These are phyloP conservation scores for Porcisia hertigi DNA, from an alignment of 208 protist genomes.

Conservation along the genomic window DNA sequence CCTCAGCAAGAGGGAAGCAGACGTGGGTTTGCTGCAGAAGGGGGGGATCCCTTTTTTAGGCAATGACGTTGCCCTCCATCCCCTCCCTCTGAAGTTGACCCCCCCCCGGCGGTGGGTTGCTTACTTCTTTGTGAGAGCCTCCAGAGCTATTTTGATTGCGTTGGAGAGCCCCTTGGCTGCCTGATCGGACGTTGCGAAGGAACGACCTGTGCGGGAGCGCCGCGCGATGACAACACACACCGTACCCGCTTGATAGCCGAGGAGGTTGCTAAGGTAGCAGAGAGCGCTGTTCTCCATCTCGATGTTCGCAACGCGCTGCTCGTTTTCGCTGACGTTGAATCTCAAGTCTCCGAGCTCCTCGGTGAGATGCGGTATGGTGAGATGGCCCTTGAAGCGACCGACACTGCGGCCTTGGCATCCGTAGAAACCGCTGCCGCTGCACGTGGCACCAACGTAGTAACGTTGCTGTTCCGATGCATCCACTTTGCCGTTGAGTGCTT, in stretches of 20 bases:
- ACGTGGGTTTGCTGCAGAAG: no score
- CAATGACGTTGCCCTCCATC: neutral
- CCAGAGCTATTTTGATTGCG: conserved; percentile 54
- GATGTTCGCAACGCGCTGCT: conserved; percentile 63
- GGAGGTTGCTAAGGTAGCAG: conserved; percentile 60
- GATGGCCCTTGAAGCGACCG: conserved; percentile 51
- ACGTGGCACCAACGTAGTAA: conserved; percentile 65
- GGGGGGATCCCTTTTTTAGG: neutral
- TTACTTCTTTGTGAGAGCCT: conserved; percentile 44
- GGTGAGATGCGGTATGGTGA: conserved; percentile 51
- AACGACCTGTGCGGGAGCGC: conserved; percentile 32
- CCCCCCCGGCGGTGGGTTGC: neutral
- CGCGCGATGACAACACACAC: conserved; percentile 66
- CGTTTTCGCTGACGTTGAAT: conserved; percentile 47
- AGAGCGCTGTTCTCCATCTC: conserved; percentile 81
- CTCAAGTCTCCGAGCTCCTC: conserved; percentile 52
- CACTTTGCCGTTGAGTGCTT: conserved; percentile 34
- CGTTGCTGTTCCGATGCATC: conserved; percentile 32
- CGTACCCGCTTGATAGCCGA: conserved; percentile 70
- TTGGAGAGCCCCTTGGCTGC: conserved; percentile 31
- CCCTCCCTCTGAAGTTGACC: neutral
- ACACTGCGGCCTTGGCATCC: conserved; percentile 74
- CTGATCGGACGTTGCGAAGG: conserved; percentile 57
- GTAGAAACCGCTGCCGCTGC: conserved; percentile 76
- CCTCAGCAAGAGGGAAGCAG: no score